phyloP scores from a whole-genome alignment of 768 basidiomycete genomes.

The Guyanaporus albipodus region DNA sequence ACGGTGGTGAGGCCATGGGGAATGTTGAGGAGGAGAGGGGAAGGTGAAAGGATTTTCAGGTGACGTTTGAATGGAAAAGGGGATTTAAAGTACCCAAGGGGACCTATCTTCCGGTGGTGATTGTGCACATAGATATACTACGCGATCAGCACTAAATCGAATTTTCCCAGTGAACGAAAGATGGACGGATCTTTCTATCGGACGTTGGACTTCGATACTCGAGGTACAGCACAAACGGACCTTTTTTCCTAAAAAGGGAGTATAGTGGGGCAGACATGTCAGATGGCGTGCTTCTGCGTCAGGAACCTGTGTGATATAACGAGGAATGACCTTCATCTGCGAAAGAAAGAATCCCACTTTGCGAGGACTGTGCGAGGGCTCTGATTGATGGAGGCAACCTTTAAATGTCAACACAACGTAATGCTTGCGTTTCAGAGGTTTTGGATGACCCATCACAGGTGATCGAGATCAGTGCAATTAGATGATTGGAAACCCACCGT shows the following conservation, averaged over 20 bases:
- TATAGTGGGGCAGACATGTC: no score
- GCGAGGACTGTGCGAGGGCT: no score
- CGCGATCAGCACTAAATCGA: conserved; percentile 37
- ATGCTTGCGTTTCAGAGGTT: no score
- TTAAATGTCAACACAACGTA: no score
- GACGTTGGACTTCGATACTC: conserved; percentile 34
- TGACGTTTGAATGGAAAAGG: conserved; percentile 22
- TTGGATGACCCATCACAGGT: no score
- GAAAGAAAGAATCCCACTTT: no score
- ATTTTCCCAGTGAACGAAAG: conserved; percentile 35
- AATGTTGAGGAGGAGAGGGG: conserved; percentile 18
- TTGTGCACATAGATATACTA: conserved; percentile 40
- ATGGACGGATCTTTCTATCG: conserved; percentile 31
- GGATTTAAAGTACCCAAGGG: conserved; percentile 30
- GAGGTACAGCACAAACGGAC: conserved; percentile 34
- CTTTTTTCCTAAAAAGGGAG: conserved; percentile 32
- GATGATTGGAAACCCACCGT: no score
- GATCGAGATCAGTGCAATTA: no score
- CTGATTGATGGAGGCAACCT: no score
- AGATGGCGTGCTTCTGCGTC: no score
- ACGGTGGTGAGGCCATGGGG: conserved; percentile 25
- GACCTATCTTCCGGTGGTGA: conserved; percentile 31
- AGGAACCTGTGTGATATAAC: no score
- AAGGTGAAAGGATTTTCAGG: conserved; percentile 21
- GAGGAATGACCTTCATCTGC: no score